A percentile compares a stretch with the other conserved stretches of the same genome.
Conservation (phyloP, 768 basidiomycete species). For the Tubosaeta sp. region DNA sequence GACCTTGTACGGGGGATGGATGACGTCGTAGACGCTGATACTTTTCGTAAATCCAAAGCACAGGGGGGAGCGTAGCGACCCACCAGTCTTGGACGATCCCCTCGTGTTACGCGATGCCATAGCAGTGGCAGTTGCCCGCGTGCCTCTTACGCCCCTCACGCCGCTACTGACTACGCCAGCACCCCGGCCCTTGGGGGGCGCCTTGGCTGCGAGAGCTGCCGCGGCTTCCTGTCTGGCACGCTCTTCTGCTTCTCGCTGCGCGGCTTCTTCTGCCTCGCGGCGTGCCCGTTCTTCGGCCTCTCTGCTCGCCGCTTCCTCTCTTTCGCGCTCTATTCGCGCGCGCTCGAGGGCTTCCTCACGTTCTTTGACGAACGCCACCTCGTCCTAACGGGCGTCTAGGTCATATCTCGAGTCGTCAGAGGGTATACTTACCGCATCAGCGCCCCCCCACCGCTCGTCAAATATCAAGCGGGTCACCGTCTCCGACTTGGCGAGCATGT, state of each 20-base stretch:
- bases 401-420: no score
- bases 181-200: conserved; percentile 40
- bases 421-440: conserved; percentile 54
- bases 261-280: conserved; percentile 29
- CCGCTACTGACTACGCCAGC: conserved; percentile 46
- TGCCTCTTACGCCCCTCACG: conserved; percentile 70
- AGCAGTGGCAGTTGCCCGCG: conserved; percentile 53
- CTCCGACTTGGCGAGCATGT: conserved; percentile 66
- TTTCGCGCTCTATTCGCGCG: conserved; percentile 34
- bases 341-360: conserved; percentile 28
- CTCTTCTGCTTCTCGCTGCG: conserved; percentile 45
- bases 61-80: conserved; percentile 1
- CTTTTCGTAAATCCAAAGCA: conserved; percentile 4
- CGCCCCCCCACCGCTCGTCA: conserved; percentile 74
- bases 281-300: conserved; percentile 38
- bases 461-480: conserved; percentile 63
- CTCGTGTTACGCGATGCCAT: conserved; percentile 41
- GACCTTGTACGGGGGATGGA: conserved; percentile 23
- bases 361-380: conserved; percentile 47
- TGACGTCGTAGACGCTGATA: conserved; percentile 12
- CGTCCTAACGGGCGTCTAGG: conserved; percentile 50
- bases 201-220: conserved; percentile 30
- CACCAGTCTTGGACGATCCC: conserved; percentile 40
- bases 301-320: conserved; percentile 33
- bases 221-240: conserved; percentile 46